These are phyloP conservation scores for Pelargonium myrrhifolium DNA, from an alignment of 441 rosid genomes.

Conservation along the genomic window DNA sequence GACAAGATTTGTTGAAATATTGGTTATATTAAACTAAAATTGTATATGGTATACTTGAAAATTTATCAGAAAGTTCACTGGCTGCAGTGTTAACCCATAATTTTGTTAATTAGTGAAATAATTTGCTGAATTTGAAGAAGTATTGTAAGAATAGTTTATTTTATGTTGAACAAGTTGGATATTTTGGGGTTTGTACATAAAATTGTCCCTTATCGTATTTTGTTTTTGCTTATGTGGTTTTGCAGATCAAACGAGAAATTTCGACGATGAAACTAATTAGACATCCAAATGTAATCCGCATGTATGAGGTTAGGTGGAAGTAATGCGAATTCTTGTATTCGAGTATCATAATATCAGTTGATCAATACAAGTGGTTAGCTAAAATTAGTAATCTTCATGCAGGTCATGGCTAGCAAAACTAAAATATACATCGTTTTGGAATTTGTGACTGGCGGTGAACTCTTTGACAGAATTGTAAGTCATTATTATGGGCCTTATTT, in stretches of 20 bases:
- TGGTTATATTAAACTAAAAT: too few relatives aligned
- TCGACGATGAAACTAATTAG: slow-evolving; percentile 86
- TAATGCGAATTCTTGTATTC: neutral
- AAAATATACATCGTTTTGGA: slow-evolving; percentile 89
- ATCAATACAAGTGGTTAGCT: neutral
- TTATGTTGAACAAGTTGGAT: neutral
- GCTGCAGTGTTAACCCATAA: too few relatives aligned
- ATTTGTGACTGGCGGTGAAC: slow-evolving; percentile 95
- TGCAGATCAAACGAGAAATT: slow-evolving; percentile 94
- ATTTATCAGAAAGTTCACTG: too few relatives aligned
- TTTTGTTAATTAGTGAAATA: neutral
- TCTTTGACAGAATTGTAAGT: slow-evolving; percentile 93
- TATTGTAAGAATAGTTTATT: neutral
- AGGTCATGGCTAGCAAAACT: slow-evolving; percentile 99
- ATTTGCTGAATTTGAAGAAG: neutral
- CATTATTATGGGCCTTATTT: slow-evolving; percentile 8
- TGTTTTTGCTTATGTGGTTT: slow-evolving; percentile 8
- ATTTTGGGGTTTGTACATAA: neutral
- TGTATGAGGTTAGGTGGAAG: slow-evolving; percentile 64
- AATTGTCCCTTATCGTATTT: neutral
- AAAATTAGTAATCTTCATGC: slow-evolving; percentile 20
- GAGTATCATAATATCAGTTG: neutral
- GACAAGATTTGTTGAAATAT: too few relatives aligned
- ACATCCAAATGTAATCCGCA: slow-evolving; percentile 93
- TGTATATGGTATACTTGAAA: too few relatives aligned